Base-by-base conservation (phyloP, 192 early-diverging fungal species). In the Backusella parvicylindrica region DNA sequence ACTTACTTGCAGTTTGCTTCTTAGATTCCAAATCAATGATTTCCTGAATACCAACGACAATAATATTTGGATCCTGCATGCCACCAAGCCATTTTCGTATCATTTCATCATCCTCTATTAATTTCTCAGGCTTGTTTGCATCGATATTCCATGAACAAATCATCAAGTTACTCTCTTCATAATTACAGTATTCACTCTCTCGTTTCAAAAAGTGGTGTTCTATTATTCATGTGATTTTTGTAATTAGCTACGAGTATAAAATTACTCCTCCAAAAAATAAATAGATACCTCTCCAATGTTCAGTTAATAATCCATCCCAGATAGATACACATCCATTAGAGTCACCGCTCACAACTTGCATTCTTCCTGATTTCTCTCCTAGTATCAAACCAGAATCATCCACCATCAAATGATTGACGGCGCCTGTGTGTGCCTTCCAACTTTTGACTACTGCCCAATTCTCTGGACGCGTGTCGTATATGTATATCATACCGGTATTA, bases 101-200 rank as follows among this genome's bases (percentile, higher is more conserved):
- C 69, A 75, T 84, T 21, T 86, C 74, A 35, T 89, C 89, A 36
- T 84, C 81, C 35, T 83, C 79, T 15, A 94, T 91, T 76, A 97
- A 81, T 16, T 88, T 89, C 26, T 90, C 87, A 2, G 96, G 95
- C 83, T 98, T 99, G 40, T 84, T 86, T 0, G 96, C 91, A 82
- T 96, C 96, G 73, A 96, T 93, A 82, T 99, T 99, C 93, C 93
- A 99, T 64, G 93, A 95, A 73, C 92, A 93, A 31, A 99, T 89
- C 68, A 96, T 83, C 30, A 97, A 81, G 9, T 88, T 85, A 13
- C 95, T 67, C 30, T 90, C 84, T 26, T 88, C 85, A 82, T 89
- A 92, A 7, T 72, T 83, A 38, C 89, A 88, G 72, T 89, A 94
- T 40, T 91, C 86, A 56, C 77, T 71, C 66, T 89, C 88, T 30